phyloP scores from a whole-genome alignment of 176 grass and related monocot species.

The Dendrocalamus sinicus region DNA sequence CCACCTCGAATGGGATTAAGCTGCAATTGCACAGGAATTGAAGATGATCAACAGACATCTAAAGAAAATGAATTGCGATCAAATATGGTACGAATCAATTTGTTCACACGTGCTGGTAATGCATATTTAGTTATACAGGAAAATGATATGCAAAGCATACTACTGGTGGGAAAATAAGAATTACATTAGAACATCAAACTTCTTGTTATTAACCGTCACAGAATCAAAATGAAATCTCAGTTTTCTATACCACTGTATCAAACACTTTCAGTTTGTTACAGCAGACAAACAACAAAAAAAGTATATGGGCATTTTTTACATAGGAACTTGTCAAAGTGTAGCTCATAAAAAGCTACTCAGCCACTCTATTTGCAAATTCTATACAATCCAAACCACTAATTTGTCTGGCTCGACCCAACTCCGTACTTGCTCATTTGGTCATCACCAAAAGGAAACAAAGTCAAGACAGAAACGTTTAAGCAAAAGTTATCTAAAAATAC shows the following conservation, averaged over 20 bases:
- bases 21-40: constrained; percentile 42
- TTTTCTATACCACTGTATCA: not conserved
- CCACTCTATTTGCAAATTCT: not conserved
- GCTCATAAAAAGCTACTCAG: not conserved
- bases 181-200: not conserved
- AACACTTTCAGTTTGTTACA: not conserved
- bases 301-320: not conserved
- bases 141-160: not conserved
- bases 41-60: not conserved
- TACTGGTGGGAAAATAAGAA: not conserved
- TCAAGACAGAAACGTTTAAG: not conserved
- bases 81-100: not conserved
- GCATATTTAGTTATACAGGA: not conserved
- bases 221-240: not conserved
- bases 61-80: not conserved
- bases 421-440: not conserved
- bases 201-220: not conserved
- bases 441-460: not conserved
- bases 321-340: not conserved
- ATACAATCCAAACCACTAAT: not conserved
- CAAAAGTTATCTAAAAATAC: not conserved
- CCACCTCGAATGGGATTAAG: constrained; percentile 54
- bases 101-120: not conserved
- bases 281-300: not conserved
- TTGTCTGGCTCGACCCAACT: not conserved